Evolutionary conservation across 2,329 filamentous ascomycete species (phyloP), one percentile per base, ranked within the genome.

Genomic region (Pseudocercospora vitis): DNA sequence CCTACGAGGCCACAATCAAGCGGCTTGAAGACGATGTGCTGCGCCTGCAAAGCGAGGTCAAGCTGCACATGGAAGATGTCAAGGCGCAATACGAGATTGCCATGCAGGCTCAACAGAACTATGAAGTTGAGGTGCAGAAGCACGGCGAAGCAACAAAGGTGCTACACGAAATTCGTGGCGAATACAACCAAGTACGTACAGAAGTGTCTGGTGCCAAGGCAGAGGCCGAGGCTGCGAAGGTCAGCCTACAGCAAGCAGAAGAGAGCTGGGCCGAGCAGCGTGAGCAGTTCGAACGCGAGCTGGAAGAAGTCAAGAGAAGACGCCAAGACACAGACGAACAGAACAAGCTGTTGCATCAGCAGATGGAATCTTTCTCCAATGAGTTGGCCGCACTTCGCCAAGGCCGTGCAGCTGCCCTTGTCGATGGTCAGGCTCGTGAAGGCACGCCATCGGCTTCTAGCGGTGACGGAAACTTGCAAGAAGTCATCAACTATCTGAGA

Each of bases 41-140:
- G 61, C 83, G 88, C 49, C 86, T 92, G 69, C 80, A 84, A 56
- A 87, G 90, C 56, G 86, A 91, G 46, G 85, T 89, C 26, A 85
- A 89, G 61, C 90, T 88, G 68, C 88, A 96, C 68, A 89, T 95
- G 68, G 88, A 95, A 64, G 91, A 97, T 65, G 82, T 97, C 35
- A 91, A 94, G 57, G 86, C 89, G 0, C 94, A 99, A 71, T 91
- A 92, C 23, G 88, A 95, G 39, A 97, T 99, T 65, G 91, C 94
- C 2, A 86, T 90, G 49, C 88, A 90, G 70, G 91, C 94, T 3
- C 94, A 99, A 69, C 87, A 95, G 68, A 91, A 94, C 63, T 99
- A 99, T 68, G 95, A 99, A 71, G 86, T 86, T 58, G 94, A 99
- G 70, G 80, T 99, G 8, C 82, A 96, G 65, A 96, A 94, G 75